These are phyloP conservation scores for Diaporthe nobilis DNA, from an alignment of 2,329 filamentous ascomycete genomes.

Conservation along the genomic window DNA sequence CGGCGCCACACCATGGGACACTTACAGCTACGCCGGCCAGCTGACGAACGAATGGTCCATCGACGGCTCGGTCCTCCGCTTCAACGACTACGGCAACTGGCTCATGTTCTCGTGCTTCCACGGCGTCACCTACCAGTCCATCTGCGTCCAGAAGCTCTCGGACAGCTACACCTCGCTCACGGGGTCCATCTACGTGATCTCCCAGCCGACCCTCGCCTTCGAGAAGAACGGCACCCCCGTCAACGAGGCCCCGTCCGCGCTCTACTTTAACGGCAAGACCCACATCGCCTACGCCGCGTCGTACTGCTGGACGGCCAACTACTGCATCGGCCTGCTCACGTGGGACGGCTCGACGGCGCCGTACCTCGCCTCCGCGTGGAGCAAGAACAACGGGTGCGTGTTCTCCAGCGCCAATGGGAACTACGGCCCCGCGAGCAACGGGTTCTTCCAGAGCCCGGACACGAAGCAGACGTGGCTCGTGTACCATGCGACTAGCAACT, in stretches of 20 bases:
- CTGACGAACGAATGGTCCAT: conserved; percentile 66
- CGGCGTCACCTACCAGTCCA: conserved; percentile 54
- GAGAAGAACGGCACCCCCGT: conserved; percentile 65
- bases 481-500: conserved; percentile 67
- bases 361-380: conserved; percentile 59
- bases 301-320: conserved; percentile 69
- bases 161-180: conserved; percentile 57
- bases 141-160: conserved; percentile 57
- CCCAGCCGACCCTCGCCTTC: conserved; percentile 64
- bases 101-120: conserved; percentile 69
- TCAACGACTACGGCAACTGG: conserved; percentile 62
- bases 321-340: conserved; percentile 67
- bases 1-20: conserved; percentile 65
- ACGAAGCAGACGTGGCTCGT: conserved; percentile 68
- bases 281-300: conserved; percentile 69
- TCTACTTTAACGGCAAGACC: conserved; percentile 67
- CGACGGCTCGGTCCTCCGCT: conserved; percentile 66
- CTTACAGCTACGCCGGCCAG: conserved; percentile 63
- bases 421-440: conserved; percentile 70
- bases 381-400: conserved; percentile 64
- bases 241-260: conserved; percentile 67
- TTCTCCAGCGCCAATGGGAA: conserved; percentile 68
- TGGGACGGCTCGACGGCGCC: conserved; percentile 67
- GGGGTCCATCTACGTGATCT: conserved; percentile 63
- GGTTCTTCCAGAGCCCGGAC: conserved; percentile 71